Evolutionary conservation across 202 grass and related monocot genomes (phyloP), one percentile per base, ranked within the genome.

Genomic region (Elaeis oleifera): DNA sequence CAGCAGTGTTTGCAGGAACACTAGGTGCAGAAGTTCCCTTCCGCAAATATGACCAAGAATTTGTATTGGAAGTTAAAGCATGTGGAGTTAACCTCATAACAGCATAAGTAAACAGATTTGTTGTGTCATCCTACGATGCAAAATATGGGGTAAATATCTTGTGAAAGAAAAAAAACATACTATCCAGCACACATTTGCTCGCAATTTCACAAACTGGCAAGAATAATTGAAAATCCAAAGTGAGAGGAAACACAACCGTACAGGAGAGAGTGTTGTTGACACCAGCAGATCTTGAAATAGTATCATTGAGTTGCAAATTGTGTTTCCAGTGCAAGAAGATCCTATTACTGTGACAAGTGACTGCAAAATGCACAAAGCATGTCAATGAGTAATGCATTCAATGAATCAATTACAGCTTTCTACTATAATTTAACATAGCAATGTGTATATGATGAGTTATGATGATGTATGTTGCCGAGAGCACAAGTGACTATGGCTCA

Each of bases 251-350:
- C 13, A 63, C 57, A 76, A 58, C 18, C 81, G 60, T 92, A 99
- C 94, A 39, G 85, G 85, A 51, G 88, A 68, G 24, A 97, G 72
- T 28, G 85, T 97, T 13, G 94, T 89, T 29, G 94, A 89, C 23
- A 97, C 94, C 74, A 97, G 73, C 18, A 97, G 94, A 64, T 97
- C 88, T 81, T 89, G 88, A 69, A 89, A 97, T 67, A 97, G 73
- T 88, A 97, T 39, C 51, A 97, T 66, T 11, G 79, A 92, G 67
- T 97, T 82, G 70, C 86, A 90, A 61, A 28, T 58, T 39, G 39
- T 18, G 16, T 74, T 88, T 73, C 82, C 84, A 78, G 74, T 60
- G 61, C 87, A 89, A 49, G 58, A 71, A 61, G 79, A 89, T 65
- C 88, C 84, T 78, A 97, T 82, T 60, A 85, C 68, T 70, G 88